A percentile compares a stretch with the other conserved stretches of the same genome.
Evolutionary conservation across 169 alveolate species (phyloP).

Genomic region (Plasmodium chabaudi): DNA sequence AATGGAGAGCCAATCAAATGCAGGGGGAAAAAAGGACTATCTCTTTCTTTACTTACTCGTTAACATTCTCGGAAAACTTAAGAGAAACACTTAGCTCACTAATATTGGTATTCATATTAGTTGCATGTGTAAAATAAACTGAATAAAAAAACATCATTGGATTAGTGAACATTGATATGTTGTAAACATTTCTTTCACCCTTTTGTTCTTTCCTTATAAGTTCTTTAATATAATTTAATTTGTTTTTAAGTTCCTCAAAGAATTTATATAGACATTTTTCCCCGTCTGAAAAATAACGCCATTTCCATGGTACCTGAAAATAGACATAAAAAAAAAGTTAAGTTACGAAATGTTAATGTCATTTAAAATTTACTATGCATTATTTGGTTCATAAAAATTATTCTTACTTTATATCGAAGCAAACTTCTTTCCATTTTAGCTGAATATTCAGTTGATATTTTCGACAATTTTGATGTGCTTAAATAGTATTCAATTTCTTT

Average conservation of each 20-base stretch:
- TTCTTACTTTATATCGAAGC: conserved; percentile 17
- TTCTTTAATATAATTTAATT: conserved; percentile 22
- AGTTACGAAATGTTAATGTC: no score
- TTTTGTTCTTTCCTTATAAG: conserved; percentile 49
- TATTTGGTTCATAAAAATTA: neutral
- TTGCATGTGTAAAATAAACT: conserved; percentile 37
- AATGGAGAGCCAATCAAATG: neutral
- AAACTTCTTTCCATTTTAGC: conserved; percentile 2
- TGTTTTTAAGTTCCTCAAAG: conserved; percentile 13
- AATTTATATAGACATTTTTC: conserved; percentile 24
- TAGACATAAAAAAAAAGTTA: neutral
- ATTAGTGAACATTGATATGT: conserved; percentile 37
- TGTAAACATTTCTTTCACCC: conserved; percentile 30
- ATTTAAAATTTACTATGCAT: neutral
- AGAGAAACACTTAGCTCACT: conserved; percentile 12
- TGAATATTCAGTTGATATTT: neutral
- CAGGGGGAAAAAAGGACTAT: neutral
- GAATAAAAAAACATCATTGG: conserved; percentile 65
- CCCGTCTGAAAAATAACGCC: conserved; percentile 20
- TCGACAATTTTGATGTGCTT: neutral
- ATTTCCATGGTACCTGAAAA: conserved; percentile 42
- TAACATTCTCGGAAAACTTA: conserved; percentile 33
- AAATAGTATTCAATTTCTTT: conserved; percentile 21
- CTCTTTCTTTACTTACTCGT: conserved; percentile 10
- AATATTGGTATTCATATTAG: conserved; percentile 19